Evolutionary conservation across 208 protist species (phyloP).

Genomic region (Trypanosoma congolense): DNA sequence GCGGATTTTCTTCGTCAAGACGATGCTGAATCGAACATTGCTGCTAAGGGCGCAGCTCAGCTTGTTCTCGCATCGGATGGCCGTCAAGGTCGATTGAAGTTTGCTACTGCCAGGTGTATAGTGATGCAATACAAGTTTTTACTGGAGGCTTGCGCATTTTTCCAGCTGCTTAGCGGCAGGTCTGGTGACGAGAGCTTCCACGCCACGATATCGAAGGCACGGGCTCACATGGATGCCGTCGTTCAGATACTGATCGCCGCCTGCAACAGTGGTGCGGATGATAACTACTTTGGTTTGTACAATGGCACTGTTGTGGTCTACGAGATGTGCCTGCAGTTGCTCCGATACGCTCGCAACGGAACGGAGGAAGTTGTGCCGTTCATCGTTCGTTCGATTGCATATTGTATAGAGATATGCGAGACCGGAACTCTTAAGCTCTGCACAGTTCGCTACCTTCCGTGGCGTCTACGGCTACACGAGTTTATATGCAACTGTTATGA

Average conservation of each 20-base stretch:
- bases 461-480: conserved; percentile 68
- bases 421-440: conserved; percentile 42
- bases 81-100: conserved; percentile 11
- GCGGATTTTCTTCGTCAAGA: neutral
- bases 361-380: neutral
- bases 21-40: neutral
- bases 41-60: neutral
- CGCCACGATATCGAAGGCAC: conserved; percentile 18
- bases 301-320: conserved; percentile 55
- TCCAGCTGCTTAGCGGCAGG: conserved; percentile 27
- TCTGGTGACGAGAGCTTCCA: conserved; percentile 22
- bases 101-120: conserved; percentile 49
- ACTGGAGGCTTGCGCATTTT: conserved; percentile 30
- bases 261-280: conserved; percentile 24
- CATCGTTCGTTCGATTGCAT: conserved; percentile 6
- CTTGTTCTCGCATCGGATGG: neutral
- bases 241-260: conserved; percentile 25
- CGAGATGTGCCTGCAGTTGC: conserved; percentile 53
- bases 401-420: conserved; percentile 26
- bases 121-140: conserved; percentile 49
- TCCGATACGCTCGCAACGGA: conserved; percentile 16
- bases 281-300: conserved; percentile 49
- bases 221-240: conserved; percentile 21
- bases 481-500: conserved; percentile 48
- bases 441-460: conserved; percentile 64